A percentile compares a stretch with the other conserved stretches of the same genome.
These are phyloP conservation scores for Russula emetica DNA, from an alignment of 768 basidiomycete genomes.

Conservation along the genomic window DNA sequence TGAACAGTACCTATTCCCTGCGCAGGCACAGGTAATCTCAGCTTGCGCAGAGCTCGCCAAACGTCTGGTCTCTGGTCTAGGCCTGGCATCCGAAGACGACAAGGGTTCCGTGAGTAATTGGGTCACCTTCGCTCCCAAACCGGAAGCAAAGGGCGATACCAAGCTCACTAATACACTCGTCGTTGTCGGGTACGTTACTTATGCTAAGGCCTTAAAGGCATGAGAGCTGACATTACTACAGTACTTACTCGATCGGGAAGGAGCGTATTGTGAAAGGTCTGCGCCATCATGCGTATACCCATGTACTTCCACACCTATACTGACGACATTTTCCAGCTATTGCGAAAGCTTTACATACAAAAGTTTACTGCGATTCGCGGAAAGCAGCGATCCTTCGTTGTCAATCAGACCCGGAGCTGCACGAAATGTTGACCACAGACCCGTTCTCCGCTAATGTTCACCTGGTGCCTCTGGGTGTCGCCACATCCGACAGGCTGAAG, in stretches of 20 bases:
- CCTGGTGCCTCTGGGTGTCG: constrained; percentile 70
- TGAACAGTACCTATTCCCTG: constrained; percentile 85
- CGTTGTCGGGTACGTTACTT: constrained; percentile 60
- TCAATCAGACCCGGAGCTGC: constrained; percentile 78
- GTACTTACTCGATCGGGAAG: constrained; percentile 97
- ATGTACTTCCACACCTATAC: neutral
- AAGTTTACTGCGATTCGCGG: constrained; percentile 83
- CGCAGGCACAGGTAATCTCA: constrained; percentile 89
- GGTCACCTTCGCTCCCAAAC: constrained; percentile 37
- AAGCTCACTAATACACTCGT: constrained; percentile 47
- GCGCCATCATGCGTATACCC: neutral
- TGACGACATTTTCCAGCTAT: constrained; percentile 51
- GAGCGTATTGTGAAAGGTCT: constrained; percentile 94
- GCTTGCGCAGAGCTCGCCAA: constrained; percentile 85
- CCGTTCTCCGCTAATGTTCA: constrained; percentile 79
- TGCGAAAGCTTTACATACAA: constrained; percentile 72
- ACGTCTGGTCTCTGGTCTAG: constrained; percentile 46
- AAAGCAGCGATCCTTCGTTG: constrained; percentile 82
- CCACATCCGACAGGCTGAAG: constrained; percentile 73
- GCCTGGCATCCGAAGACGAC: constrained; percentile 30
- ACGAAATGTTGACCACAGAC: constrained; percentile 69
- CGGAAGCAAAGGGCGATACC: constrained; percentile 38
- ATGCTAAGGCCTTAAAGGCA: neutral
- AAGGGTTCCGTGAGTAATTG: constrained; percentile 48
- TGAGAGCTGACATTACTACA: constrained; percentile 32